These are phyloP conservation scores for Xerophyta viscosa DNA, from an alignment of 106 monocot genomes.

Conservation along the genomic window DNA sequence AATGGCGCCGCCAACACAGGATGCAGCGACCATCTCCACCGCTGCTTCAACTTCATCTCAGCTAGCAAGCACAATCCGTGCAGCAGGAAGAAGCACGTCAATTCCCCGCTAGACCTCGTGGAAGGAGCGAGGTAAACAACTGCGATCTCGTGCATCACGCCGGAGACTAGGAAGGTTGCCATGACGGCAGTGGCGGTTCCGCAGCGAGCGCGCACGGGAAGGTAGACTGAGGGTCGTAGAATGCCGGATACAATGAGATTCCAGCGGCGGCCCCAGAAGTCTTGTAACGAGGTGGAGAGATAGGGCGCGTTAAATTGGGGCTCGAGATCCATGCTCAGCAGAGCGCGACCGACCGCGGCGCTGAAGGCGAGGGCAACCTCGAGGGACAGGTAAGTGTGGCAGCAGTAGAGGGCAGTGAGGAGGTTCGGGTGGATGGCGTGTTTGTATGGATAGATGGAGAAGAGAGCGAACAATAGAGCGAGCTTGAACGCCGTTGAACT, in stretches of 20 bases:
- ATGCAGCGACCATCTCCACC: not conserved
- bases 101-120: slow-evolving; percentile 21
- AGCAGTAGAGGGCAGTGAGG: slow-evolving; percentile 17
- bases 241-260: slow-evolving; percentile 51
- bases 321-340: slow-evolving; percentile 37
- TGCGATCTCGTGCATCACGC: slow-evolving; percentile 51
- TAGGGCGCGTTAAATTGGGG: slow-evolving; percentile 42
- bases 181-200: slow-evolving; percentile 12
- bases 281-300: slow-evolving; percentile 25
- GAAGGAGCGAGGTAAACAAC: slow-evolving; percentile 24
- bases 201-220: slow-evolving; percentile 16
- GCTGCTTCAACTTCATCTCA: too few relatives aligned
- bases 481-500: slow-evolving; percentile 13
- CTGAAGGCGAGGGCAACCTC: slow-evolving; percentile 28
- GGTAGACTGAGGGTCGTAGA: slow-evolving; percentile 47
- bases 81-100: slow-evolving; percentile 27
- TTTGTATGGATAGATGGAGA: slow-evolving; percentile 19
- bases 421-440: slow-evolving; percentile 9
- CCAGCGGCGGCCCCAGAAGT: slow-evolving; percentile 75
- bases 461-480: slow-evolving; percentile 6
- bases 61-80: slow-evolving; percentile 28
- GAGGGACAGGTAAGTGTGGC: slow-evolving; percentile 42
- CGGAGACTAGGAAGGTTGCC: slow-evolving; percentile 40
- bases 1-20: slow-evolving; percentile 21
- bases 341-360: not conserved